Conservation (phyloP, 2,329 filamentous ascomycete genomes). For the Ophiostoma triangulosporum region DNA sequence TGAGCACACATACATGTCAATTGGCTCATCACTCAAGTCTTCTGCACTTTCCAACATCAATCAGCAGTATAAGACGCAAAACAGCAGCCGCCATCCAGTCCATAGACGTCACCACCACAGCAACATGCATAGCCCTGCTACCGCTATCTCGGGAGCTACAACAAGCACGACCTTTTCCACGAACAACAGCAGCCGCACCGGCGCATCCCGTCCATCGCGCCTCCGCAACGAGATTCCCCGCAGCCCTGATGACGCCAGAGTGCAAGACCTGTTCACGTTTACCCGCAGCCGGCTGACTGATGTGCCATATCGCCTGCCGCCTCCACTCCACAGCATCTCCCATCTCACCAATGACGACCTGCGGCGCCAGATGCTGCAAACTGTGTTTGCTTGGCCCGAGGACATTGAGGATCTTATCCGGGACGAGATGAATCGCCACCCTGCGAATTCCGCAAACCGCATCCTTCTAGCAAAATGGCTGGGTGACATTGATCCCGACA, state of each 20-base stretch:
- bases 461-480: slow-evolving; percentile 89
- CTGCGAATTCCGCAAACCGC: slow-evolving; percentile 57
- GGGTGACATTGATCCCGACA: slow-evolving; percentile 67
- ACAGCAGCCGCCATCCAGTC: neutral
- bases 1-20: slow-evolving; percentile 55
- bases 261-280: slow-evolving; percentile 74
- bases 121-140: slow-evolving; percentile 13
- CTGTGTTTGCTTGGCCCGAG: slow-evolving; percentile 90
- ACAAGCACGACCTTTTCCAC: slow-evolving; percentile 38
- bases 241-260: slow-evolving; percentile 60
- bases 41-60: slow-evolving; percentile 14
- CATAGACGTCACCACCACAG: neutral
- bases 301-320: slow-evolving; percentile 61
- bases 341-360: slow-evolving; percentile 65
- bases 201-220: slow-evolving; percentile 40
- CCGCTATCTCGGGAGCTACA: neutral
- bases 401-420: slow-evolving; percentile 69
- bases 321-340: slow-evolving; percentile 41
- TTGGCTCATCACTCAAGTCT: slow-evolving; percentile 43
- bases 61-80: slow-evolving; percentile 2
- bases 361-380: slow-evolving; percentile 77
- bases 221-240: slow-evolving; percentile 68
- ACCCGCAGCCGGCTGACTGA: slow-evolving; percentile 70
- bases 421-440: slow-evolving; percentile 70
- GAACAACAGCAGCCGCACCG: slow-evolving; percentile 20